Percentiles rank a stretch among this genome's conserved stretches.
Conservation (phyloP, 2,329 filamentous ascomycete species). For the Botryotinia convoluta region DNA sequence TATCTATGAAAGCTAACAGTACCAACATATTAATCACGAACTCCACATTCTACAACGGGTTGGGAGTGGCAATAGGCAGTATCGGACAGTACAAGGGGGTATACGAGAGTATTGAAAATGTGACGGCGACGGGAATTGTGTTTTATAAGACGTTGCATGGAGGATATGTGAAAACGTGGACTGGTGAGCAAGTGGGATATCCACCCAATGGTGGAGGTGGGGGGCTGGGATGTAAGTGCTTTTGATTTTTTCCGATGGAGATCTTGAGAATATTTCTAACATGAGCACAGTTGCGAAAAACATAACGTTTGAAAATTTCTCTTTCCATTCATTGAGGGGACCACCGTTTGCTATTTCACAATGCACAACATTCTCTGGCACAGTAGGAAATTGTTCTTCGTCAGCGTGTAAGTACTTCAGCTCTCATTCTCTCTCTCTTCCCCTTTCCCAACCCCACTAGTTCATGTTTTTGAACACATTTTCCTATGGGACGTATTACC, state of each 20-base stretch:
- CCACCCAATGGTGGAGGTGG: conserved; percentile 59
- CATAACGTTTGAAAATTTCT: conserved; percentile 13
- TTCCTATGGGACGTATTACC: not conserved
- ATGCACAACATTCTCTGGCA: conserved; percentile 42
- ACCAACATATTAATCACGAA: conserved; percentile 55
- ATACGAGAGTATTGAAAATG: conserved; percentile 11
- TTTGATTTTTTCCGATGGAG: too few species aligned
- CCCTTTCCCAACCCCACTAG: not conserved
- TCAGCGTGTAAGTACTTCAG: conserved; percentile 25
- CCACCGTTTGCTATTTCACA: conserved; percentile 40
- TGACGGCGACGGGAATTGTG: not conserved
- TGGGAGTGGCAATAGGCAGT: conserved; percentile 55
- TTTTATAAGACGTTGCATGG: conserved; percentile 19
- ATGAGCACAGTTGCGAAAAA: conserved; percentile 18
- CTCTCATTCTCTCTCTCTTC: not conserved
- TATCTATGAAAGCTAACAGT: conserved; percentile 54
- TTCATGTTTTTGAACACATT: not conserved
- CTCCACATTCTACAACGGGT: conserved; percentile 48
- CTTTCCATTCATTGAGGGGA: conserved; percentile 4
- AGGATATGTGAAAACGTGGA: conserved; percentile 57
- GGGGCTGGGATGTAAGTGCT: conserved; percentile 44
- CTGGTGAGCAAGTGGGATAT: conserved; percentile 48
- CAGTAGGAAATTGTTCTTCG: conserved; percentile 42
- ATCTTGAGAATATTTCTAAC: not conserved
- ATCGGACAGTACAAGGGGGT: conserved; percentile 50